A percentile compares a stretch with the other conserved stretches of the same genome.
phyloP scores from a whole-genome alignment of 2,329 filamentous ascomycete species.

The Achaetomium macrosporum region DNA sequence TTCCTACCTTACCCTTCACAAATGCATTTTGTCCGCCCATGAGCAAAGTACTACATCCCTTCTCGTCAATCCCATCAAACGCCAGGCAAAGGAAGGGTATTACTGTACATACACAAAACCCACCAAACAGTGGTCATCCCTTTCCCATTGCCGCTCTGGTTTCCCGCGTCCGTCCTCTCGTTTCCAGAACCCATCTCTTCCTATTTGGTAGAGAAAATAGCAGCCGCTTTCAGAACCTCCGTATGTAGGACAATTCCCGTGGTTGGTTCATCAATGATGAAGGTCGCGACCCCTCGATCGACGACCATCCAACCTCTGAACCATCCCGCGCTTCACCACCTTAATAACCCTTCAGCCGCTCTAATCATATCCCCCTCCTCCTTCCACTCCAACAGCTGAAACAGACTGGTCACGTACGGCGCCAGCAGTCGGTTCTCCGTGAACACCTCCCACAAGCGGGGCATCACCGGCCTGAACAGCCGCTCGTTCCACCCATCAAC shows the following conservation, averaged over 20 bases:
- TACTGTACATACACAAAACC: conserved; percentile 11
- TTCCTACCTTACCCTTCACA: too few relatives aligned
- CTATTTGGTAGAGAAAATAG: too few relatives aligned
- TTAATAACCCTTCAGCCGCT: too few relatives aligned
- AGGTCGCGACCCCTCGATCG: too few relatives aligned
- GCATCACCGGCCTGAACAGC: conserved; percentile 60
- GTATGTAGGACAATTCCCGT: too few relatives aligned
- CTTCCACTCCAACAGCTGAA: conserved; percentile 28
- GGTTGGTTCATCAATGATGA: too few relatives aligned
- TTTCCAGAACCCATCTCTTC: too few relatives aligned
- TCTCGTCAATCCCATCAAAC: conserved; percentile 2
- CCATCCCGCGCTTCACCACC: too few relatives aligned
- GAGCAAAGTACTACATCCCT: not conserved
- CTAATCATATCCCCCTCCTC: conserved; percentile 4
- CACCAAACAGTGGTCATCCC: not conserved
- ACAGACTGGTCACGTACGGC: conserved; percentile 29
- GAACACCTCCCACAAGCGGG: conserved; percentile 62
- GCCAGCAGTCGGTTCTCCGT: conserved; percentile 60
- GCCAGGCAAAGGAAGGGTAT: conserved; percentile 16
- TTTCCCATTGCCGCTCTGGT: not conserved
- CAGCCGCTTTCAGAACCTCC: too few relatives aligned
- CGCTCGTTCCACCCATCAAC: conserved; percentile 58
- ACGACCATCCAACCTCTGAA: not conserved
- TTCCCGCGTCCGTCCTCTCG: not conserved
- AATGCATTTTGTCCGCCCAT: not conserved